Base-by-base conservation (phyloP, 2,329 filamentous ascomycete genomes). In the Epichloe brachyelytri region DNA sequence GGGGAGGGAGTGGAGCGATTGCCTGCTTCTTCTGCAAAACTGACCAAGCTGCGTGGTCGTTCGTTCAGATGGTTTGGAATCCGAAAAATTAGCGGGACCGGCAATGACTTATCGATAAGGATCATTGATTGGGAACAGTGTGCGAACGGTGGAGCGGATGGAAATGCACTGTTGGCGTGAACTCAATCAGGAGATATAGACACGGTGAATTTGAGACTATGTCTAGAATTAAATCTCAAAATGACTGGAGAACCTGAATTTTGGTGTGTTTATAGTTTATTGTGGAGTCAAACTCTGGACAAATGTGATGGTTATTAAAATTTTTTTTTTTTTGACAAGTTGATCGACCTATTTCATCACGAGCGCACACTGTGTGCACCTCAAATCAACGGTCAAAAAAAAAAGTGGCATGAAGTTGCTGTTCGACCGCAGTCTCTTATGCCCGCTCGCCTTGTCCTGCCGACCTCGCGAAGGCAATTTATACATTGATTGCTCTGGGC, bases 61-160 rank as follows among this genome's bases (percentile, higher is more conserved):
- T n/a, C 14, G 11, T 15, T 10, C 34, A n/a, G 20, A 47, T 43
- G 17, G 26, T 17, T 17, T 36, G 14, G 44, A 37, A 15, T 50
- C 20, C 48, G 59, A 60, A 56, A 58, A 54, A 59, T 60, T 57
- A 57, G 59, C 58, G 57, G 56, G 58, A 60, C 54, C 12, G 14
- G n/a, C 5, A 22, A 39, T 11, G 38, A 5, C 38, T 52, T 60
- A 67, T 67, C 65, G 65, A 68, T 68, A 68, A 67, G 15, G 15
- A 43, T 17, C 26, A 26, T 39, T 39, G 22, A 3, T 10, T 39
- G 2, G 5, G 20, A 6, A 55, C 53, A 52, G 55, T 56, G 55
- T 53, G 53, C 46, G 41, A 38, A 33, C 2, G 14, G 26, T 12
- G 34, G 19, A 33, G 26, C 30, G 12, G 30, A 30, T 10, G 3